Evolutionary conservation across 768 basidiomycete genomes (phyloP), one percentile per base, ranked within the genome.

Genomic region (Psilocybe subaeruginosa): DNA sequence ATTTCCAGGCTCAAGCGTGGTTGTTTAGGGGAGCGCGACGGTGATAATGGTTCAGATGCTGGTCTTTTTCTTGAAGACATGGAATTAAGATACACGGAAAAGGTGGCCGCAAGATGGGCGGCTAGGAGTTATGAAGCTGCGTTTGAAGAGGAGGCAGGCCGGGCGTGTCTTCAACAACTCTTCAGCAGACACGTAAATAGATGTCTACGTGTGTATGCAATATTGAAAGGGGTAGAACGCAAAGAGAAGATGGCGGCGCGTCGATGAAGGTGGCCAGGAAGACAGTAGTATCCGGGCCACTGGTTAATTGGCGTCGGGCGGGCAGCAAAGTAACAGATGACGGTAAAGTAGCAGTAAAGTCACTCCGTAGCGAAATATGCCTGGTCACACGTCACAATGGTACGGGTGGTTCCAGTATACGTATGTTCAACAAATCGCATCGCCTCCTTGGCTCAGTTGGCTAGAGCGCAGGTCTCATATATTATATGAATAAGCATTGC

Each of bases 401-500:
- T 27, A 23, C 23, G 23, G 2, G 23, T n/a, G n/a, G n/a, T n/a
- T n/a, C n/a, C n/a, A n/a, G 19, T 54, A 39, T 17, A 33, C 39
- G 0, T 46, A 14, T n/a, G 14, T 3, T 9, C 48, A n/a, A 7
- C 19, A 23, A 8, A 0, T 2, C 12, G 49, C 14, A 30, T n/a
- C n/a, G 72, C 70, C 68, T 71, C 67, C 73, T 76, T 76, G 75
- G 75, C 75, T 74, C 75, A 74, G 75, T 73, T 74, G 75, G 74
- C 65, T 73, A 74, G 75, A 75, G 75, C 71, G 73, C 70, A 69
- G 70, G 73, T 74, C 72, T 75, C 73, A 73, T 73, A 72, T 27
- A 19, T 43, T 1, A 11, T 72, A 64, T 71, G 71, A 70, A 69
- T 70, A 61, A 60, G 48, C 54, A 8, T 29, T 31, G 53, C 54